These are phyloP conservation scores for Hygrocybe coccinea DNA, from an alignment of 768 basidiomycete genomes.

Conservation along the genomic window DNA sequence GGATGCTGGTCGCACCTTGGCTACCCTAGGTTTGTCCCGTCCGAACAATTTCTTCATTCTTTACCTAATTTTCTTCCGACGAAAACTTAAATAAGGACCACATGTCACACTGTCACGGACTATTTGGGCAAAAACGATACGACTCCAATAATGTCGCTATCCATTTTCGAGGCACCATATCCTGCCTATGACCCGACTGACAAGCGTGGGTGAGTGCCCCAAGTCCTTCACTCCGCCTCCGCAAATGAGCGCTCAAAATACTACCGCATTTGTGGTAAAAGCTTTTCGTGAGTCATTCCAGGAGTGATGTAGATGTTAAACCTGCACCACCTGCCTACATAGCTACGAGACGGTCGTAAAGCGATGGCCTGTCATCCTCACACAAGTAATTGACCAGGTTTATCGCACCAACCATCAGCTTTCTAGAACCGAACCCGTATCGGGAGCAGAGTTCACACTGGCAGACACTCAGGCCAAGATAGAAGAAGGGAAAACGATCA, in stretches of 20 bases:
- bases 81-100: background rate
- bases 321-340: background rate
- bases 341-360: slow-evolving; percentile 77
- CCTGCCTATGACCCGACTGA: slow-evolving; percentile 75
- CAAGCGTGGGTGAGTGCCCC: slow-evolving; percentile 46
- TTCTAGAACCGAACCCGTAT: slow-evolving; percentile 23
- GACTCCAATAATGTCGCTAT: background rate
- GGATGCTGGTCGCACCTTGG: slow-evolving; percentile 6
- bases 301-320: background rate
- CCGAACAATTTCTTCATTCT: slow-evolving; percentile 13
- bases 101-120: no score
- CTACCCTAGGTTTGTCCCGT: slow-evolving; percentile 9
- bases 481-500: slow-evolving; percentile 73
- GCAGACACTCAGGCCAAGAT: slow-evolving; percentile 40
- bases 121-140: background rate
- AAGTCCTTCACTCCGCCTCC: background rate
- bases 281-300: background rate
- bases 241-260: slow-evolving; percentile 30
- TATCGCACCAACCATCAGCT: slow-evolving; percentile 64
- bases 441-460: slow-evolving; percentile 17
- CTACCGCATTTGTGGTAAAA: slow-evolving; percentile 50
- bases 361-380: slow-evolving; percentile 83
- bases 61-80: background rate
- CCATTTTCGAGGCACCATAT: slow-evolving; percentile 48
- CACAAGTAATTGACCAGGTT: slow-evolving; percentile 71